Conservation (phyloP, 192 early-diverging fungal genomes). For the Coemansia sp. region DNA sequence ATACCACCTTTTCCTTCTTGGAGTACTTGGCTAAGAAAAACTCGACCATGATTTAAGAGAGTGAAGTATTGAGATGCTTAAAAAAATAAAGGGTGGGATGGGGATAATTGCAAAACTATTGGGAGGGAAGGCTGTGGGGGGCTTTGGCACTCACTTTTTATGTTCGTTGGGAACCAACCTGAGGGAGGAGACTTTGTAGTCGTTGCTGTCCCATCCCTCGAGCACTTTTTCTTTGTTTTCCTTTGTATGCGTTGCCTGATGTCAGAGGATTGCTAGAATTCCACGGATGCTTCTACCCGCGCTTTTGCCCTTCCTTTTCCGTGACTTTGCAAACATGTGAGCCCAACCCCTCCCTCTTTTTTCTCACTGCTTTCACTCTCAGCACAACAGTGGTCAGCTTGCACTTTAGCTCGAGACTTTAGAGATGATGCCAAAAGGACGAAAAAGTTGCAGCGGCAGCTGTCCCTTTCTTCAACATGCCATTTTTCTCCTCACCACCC, state of each 20-base stretch:
- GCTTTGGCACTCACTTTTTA: not conserved
- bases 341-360: too few species aligned
- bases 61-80: not conserved
- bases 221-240: not conserved
- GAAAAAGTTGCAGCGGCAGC: too few species aligned
- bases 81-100: not conserved
- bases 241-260: not conserved
- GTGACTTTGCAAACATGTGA: too few species aligned
- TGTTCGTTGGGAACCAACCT: not conserved
- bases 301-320: too few species aligned
- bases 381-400: too few species aligned
- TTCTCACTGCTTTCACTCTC: too few species aligned
- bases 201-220: not conserved
- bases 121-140: not conserved
- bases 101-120: not conserved
- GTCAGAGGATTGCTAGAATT: not conserved
- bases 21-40: not conserved
- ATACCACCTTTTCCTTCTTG: not conserved
- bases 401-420: not conserved
- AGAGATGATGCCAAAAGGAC: too few species aligned
- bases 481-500: not conserved
- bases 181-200: not conserved
- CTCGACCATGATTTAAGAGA: not conserved
- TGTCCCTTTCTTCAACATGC: not conserved
- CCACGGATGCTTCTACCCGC: not conserved